Evolutionary conservation across 805 yeast genomes (phyloP), one percentile per base, ranked within the genome.

Genomic region (Nakazawaea anatomiae): DNA sequence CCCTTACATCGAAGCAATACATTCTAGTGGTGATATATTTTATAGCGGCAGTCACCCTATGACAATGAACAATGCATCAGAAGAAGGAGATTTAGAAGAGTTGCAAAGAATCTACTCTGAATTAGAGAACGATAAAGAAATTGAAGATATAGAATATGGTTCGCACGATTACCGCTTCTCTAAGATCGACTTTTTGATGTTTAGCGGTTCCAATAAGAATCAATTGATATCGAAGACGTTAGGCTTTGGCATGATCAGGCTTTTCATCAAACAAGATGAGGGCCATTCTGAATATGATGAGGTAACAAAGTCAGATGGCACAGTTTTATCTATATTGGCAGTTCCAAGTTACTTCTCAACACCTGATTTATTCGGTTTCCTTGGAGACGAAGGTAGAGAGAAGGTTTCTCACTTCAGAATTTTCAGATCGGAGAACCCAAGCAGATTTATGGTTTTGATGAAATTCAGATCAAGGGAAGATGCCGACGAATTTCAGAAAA

Each of bases 271-370:
- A 6, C 48, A 52, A 6, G 62, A 51, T 6, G 55, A 52, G 4
- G 50, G 42, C 8, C 51, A 47, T 25, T 42, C 45, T 5, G 58
- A 62, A 12, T 54, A 60, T 7, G 58, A 58, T 34, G 53, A 60
- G 7, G 61, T 57, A 18, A 57, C 58, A 5, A 39, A 68, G 4
- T 82, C 82, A 0, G 85, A 83, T 60, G 82, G 77, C 36, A 78
- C 89, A 1, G 85, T 86, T 68, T 79, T 88, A 4, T 82, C 92
- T 1, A 86, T 89, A 18, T 65, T 89, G n/a, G 90, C 95, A 0
- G 83, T 90, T 0, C 97, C 97, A 0, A 82, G 87, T 9, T 91
- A 90, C 63, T 85, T 90, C 65, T 83, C 96, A 0, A 87, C 92
- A 0, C 85, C 89, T 28, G 97, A 90, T 59, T 63, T 91, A 28